Evolutionary conservation across 768 basidiomycete species (phyloP), one percentile per base, ranked within the genome.

Genomic region (Auriscalpium orientale): DNA sequence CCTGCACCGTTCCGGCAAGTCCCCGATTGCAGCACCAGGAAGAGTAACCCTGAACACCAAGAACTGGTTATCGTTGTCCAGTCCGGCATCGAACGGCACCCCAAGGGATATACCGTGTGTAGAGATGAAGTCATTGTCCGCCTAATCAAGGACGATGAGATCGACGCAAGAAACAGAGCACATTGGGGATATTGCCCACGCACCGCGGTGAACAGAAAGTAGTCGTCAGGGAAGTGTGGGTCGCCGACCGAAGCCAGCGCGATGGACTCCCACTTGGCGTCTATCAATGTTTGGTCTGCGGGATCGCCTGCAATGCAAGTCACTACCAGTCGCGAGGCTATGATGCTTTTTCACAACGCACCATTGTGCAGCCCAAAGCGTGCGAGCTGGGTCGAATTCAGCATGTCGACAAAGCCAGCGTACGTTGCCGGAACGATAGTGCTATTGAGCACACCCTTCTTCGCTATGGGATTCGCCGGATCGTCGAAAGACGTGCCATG

Each of bases 221-320:
- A 86, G 62, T 87, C 85, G 58, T 87, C 69, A 0, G 85, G 85
- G 66, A 70, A 76, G 1, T 60, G 66, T 1, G 73, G 67, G 57
- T 83, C 82, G 11, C 72, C 64, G 18, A 76, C 76, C 0, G 84
- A 77, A 3, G 79, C 83, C 8, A 87, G 70, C 8, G 82, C 79
- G 13, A 84, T 71, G 1, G 79, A 81, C 63, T 87, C 85, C 83
- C 84, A 87, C 68, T 87, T 87, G 0, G 76, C 78, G 57, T 77
- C 76, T 49, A 87, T 77, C n/a, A 84, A 72, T 0, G 76, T 79
- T 36, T 71, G 58, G 58, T 84, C 78, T 53, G 74, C 67, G 4
- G 78, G 78, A 35, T 74, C 68, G 53, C 74, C 81, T 83, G 50
- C 3, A 4, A 18, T 22, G 58, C 37, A n/a, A 46, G 49, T 28